phyloP scores from a whole-genome alignment of 257 asterid genomes.

The Cinchona pubescens region DNA sequence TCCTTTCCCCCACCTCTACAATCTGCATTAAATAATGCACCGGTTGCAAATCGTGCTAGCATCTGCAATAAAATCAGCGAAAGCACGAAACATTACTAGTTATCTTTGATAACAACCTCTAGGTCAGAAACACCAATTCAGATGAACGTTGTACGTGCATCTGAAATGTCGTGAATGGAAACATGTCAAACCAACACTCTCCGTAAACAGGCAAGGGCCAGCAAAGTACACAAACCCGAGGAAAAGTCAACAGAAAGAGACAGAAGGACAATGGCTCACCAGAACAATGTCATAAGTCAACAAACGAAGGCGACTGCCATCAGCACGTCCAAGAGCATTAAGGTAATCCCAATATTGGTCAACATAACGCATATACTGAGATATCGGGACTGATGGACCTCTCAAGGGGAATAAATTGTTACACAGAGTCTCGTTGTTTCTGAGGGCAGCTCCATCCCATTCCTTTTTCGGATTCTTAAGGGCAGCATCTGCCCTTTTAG shows the following conservation, averaged over 20 bases:
- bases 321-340: conserved; percentile 91
- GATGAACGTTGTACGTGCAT: not conserved
- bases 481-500: conserved; percentile 98
- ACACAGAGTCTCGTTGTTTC: conserved; percentile 92
- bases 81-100: not conserved
- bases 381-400: conserved; percentile 80
- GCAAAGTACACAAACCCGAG: not conserved
- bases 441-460: conserved; percentile 99
- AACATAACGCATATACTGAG: conserved; percentile 76
- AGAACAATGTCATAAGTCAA: conserved; percentile 88
- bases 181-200: not conserved
- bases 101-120: not conserved
- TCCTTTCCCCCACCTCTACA: conserved; percentile 97
- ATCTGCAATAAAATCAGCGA: conserved; percentile 49
- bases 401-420: conserved; percentile 85
- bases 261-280: conserved; percentile 44
- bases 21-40: conserved; percentile 85
- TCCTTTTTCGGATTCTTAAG: conserved; percentile 84
- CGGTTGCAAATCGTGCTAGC: conserved; percentile 98
- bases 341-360: conserved; percentile 99
- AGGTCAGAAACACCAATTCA: not conserved
- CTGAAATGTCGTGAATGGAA: not conserved
- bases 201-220: not conserved
- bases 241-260: conserved; percentile 1
- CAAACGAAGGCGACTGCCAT: conserved; percentile 90